Evolutionary conservation across 305 asterid species (phyloP), one percentile per base, ranked within the genome.

Genomic region (Fraxinus velutina): DNA sequence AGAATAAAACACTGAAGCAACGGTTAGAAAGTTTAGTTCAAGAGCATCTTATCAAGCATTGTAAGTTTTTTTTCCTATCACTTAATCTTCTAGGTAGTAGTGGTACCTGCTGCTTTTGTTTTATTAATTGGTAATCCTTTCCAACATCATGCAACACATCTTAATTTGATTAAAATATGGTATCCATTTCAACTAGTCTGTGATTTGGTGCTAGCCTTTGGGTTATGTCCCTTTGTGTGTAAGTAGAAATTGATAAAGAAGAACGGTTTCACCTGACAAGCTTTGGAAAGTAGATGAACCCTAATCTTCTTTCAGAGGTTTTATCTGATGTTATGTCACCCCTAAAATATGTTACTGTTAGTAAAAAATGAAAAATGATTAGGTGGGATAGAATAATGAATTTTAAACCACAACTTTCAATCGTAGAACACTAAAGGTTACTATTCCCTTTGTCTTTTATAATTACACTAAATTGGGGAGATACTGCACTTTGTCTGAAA

Each of bases 1-100:
- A 92, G 88, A 92, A 91, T 86, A 90, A 92, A 87, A 88, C 97
- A 30, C 87, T 92, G 79, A 92, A 90, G 86, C 96, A 92, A 80
- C 94, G 96, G 0, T 81, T 91, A 79, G 97, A 92, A 77, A 90
- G 80, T 83, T 87, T 92, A 85, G 88, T 93, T 70, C 97, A 91
- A 81, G 97, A 92, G 84, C 96, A 92, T 81, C 92, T 87, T 68
- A 90, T 92, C 81, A 92, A 91, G 85, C 87, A 86, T 72, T 82
- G 97, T 90, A 85, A 91, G 97, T 86, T 52, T 74, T 86, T 68
- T 68, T 22, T 68, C 39, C 39, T 30, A 68, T 27, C 37, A 30
- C 39, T 55, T 39, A 24, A 42, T 37, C 15, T 73, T 75, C 29
- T 64, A 64, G 13, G 21, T 19, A 32, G 83, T 24, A 17, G 52